Conservation (phyloP, 148 eudicot species). For the Fallopia convolvulus region DNA sequence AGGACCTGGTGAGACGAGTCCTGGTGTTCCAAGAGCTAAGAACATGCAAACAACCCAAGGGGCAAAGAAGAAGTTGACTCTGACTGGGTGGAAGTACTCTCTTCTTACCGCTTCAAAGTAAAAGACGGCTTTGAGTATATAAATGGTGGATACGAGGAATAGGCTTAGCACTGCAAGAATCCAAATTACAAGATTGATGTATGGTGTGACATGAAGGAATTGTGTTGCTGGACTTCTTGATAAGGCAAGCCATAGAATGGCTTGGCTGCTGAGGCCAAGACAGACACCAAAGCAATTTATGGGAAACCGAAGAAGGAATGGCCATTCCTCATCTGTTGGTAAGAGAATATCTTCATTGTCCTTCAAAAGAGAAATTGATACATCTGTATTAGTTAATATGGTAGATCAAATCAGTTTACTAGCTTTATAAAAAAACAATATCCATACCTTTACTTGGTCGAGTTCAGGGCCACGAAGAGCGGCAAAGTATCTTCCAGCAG, state of each 20-base stretch:
- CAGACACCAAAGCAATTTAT: slow-evolving; percentile 84
- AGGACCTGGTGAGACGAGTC: slow-evolving; percentile 24
- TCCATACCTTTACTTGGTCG: slow-evolving; percentile 86
- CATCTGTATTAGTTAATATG: neutral
- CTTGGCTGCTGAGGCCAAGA: slow-evolving; percentile 90
- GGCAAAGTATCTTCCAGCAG: slow-evolving; percentile 99
- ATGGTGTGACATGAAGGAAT: slow-evolving; percentile 59
- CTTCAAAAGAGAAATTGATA: slow-evolving; percentile 29
- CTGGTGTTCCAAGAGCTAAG: slow-evolving; percentile 64
- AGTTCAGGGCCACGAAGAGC: slow-evolving; percentile 92
- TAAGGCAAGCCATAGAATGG: slow-evolving; percentile 74
- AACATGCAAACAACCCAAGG: slow-evolving; percentile 94
- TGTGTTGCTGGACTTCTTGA: slow-evolving; percentile 48
- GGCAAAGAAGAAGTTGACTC: slow-evolving; percentile 96
- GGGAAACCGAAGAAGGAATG: slow-evolving; percentile 88
- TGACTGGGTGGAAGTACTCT: slow-evolving; percentile 87
- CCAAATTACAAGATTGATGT: slow-evolving; percentile 75
- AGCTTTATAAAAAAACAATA: neutral
- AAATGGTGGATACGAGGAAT: slow-evolving; percentile 38
- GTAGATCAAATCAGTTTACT: too few species aligned
- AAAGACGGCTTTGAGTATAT: slow-evolving; percentile 54
- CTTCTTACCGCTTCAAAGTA: slow-evolving; percentile 87
- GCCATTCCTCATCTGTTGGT: slow-evolving; percentile 88
- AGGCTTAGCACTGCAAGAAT: slow-evolving; percentile 44
- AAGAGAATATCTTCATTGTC: slow-evolving; percentile 84